These are phyloP conservation scores for Apiospora rasikravindrae DNA, from an alignment of 2,329 filamentous ascomycete species.

Conservation along the genomic window DNA sequence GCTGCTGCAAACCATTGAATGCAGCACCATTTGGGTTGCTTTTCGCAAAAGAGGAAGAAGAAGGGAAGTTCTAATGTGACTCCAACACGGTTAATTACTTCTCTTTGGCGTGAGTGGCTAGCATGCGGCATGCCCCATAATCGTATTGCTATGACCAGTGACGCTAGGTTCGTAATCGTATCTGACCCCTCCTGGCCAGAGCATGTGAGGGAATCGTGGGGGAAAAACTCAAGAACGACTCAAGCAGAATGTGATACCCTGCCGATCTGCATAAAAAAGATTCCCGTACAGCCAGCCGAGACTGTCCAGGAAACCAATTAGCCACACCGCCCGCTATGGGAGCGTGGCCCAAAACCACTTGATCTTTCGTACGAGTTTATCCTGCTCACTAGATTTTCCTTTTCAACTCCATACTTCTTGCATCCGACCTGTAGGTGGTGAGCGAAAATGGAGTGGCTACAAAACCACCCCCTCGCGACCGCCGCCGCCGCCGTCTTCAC, in stretches of 20 bases:
- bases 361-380: neutral
- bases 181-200: neutral
- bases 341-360: neutral
- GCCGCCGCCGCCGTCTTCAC: neutral
- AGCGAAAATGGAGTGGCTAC: neutral
- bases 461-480: neutral
- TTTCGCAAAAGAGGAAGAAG: neutral
- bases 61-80: neutral
- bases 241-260: neutral
- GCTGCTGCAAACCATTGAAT: neutral
- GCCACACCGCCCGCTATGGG: neutral
- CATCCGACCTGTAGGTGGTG: neutral
- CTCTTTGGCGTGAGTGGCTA: neutral
- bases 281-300: neutral
- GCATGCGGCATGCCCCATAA: neutral
- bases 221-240: neutral
- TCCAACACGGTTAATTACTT: neutral
- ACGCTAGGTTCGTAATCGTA: constrained; percentile 6
- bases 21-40: neutral
- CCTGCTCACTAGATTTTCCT: neutral
- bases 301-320: neutral
- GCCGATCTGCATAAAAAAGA: neutral
- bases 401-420: neutral
- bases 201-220: neutral
- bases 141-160: neutral